phyloP scores from a whole-genome alignment of 176 grass and related monocot species.

The Oryza longistaminata region DNA sequence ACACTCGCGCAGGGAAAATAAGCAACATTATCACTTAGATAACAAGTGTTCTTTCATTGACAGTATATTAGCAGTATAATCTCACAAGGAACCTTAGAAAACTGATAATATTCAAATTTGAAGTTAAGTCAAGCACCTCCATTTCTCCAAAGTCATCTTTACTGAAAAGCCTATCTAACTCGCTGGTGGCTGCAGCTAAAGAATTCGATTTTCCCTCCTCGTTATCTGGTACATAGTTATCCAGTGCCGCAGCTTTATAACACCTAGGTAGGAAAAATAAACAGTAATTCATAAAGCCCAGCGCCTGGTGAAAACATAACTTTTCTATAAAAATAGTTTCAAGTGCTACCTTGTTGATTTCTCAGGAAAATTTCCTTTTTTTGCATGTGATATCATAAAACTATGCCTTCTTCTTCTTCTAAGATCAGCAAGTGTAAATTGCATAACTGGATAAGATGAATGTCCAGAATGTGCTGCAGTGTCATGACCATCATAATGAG shows the following conservation, averaged over 20 bases:
- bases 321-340: constrained; percentile 36
- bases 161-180: constrained; percentile 87
- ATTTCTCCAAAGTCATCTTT: constrained; percentile 95
- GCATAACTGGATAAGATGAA: constrained; percentile 50
- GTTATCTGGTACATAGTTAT: constrained; percentile 59
- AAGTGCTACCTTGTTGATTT: constrained; percentile 57
- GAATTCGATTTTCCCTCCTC: constrained; percentile 64
- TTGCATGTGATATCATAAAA: constrained; percentile 46
- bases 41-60: not conserved
- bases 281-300: constrained; percentile 27
- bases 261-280: constrained; percentile 50
- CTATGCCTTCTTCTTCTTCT: constrained; percentile 69
- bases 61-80: constrained; percentile 19
- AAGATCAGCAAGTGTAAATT: constrained; percentile 72
- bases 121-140: constrained; percentile 57
- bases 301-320: constrained; percentile 18
- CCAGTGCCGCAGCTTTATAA: constrained; percentile 78
- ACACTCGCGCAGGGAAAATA: not conserved
- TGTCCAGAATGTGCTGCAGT: constrained; percentile 44
- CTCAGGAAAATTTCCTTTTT: constrained; percentile 33
- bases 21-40: constrained; percentile 1
- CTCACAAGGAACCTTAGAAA: constrained; percentile 7
- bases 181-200: constrained; percentile 72
- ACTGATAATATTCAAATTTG: not conserved
- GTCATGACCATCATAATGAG: constrained; percentile 38